These are phyloP conservation scores for Brassica balearica DNA, from an alignment of 441 rosid species.

Conservation along the genomic window DNA sequence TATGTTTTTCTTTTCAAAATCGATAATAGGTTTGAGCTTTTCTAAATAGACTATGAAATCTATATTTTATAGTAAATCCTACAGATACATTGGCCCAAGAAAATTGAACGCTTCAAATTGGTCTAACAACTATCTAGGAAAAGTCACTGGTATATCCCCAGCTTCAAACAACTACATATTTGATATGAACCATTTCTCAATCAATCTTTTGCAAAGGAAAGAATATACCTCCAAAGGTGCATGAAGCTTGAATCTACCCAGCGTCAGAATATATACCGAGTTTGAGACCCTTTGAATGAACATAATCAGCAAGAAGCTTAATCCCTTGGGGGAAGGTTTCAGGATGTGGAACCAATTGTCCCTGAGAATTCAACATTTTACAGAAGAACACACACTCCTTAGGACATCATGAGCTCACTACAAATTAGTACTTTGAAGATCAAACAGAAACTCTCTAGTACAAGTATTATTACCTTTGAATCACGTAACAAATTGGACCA, in stretches of 20 bases:
- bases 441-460: conserved; percentile 6
- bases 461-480: conserved; percentile 54
- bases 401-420: neutral
- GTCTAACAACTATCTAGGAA: too few species aligned
- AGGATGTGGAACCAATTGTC: conserved; percentile 79
- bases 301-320: conserved; percentile 82
- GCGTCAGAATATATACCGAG: conserved; percentile 99
- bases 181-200: too few species aligned
- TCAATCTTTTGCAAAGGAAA: too few species aligned
- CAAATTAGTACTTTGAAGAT: neutral
- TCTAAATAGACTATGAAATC: too few species aligned
- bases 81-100: too few species aligned
- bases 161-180: too few species aligned
- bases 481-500: conserved; percentile 73
- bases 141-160: too few species aligned
- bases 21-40: too few species aligned
- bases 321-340: conserved; percentile 88
- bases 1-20: too few species aligned
- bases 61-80: too few species aligned
- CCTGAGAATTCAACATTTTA: conserved; percentile 55
- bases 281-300: conserved; percentile 89
- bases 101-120: too few species aligned
- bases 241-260: conserved; percentile 70
- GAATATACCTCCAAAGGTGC: neutral
- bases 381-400: conserved; percentile 2